These are phyloP conservation scores for Fusarium mexicanum DNA, from an alignment of 2,329 filamentous ascomycete species.

Conservation along the genomic window DNA sequence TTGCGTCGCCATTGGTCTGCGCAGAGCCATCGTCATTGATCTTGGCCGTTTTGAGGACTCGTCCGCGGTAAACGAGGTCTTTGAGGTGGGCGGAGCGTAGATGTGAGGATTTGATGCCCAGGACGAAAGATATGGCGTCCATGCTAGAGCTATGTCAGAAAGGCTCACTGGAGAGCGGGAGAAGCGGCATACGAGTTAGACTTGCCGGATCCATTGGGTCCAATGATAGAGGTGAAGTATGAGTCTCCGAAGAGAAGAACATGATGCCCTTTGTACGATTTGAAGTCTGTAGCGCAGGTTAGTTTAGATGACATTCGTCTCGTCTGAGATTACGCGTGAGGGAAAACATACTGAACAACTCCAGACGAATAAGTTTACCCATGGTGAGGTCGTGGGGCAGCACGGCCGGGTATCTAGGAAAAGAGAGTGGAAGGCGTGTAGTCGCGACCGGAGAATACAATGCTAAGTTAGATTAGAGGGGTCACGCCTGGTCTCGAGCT, in stretches of 20 bases:
- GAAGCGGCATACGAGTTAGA: slow-evolving; percentile 83
- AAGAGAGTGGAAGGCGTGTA: not conserved
- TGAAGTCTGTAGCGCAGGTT: slow-evolving; percentile 77
- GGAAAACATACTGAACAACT: slow-evolving; percentile 81
- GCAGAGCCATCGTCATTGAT: slow-evolving; percentile 92
- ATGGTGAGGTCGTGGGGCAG: slow-evolving; percentile 63
- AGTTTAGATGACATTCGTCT: slow-evolving; percentile 14
- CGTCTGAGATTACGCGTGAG: not conserved
- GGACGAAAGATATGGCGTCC: slow-evolving; percentile 99
- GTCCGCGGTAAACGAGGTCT: slow-evolving; percentile 94
- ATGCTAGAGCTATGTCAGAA: slow-evolving; percentile 66
- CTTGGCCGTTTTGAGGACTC: slow-evolving; percentile 89
- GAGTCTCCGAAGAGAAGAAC: slow-evolving; percentile 94
- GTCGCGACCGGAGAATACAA: slow-evolving; percentile 9
- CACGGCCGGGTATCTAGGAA: slow-evolving; percentile 19
- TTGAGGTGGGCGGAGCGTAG: slow-evolving; percentile 92
- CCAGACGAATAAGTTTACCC: slow-evolving; percentile 95
- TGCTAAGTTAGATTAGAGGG: slow-evolving; percentile 20
- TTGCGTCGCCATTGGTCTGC: slow-evolving; percentile 67
- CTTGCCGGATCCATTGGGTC: slow-evolving; percentile 99
- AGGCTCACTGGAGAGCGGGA: not conserved
- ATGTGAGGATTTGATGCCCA: slow-evolving; percentile 99
- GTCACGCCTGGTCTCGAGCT: slow-evolving; percentile 27
- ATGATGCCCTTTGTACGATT: slow-evolving; percentile 98
- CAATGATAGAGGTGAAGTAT: slow-evolving; percentile 99